These are phyloP conservation scores for Aspergillus candidus DNA, from an alignment of 2,329 filamentous ascomycete genomes.

Conservation along the genomic window DNA sequence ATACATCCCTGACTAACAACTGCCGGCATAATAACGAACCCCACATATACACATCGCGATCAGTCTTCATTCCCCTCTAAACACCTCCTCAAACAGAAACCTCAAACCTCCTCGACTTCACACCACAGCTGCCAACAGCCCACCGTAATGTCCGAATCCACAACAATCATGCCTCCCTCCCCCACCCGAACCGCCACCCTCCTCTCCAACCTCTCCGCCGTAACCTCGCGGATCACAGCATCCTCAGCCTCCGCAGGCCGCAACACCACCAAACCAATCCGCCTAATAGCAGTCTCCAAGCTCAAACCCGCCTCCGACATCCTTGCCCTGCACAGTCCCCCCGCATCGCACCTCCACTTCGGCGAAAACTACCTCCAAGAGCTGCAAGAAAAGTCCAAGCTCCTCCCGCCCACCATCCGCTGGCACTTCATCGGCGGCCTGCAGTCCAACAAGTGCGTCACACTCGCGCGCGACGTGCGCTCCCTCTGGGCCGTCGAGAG, in stretches of 20 bases:
- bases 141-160: constrained; percentile 12
- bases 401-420: constrained; percentile 66
- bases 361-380: constrained; percentile 97
- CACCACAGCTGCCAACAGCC: constrained; percentile 5
- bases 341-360: constrained; percentile 65
- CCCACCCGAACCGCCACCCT: constrained; percentile 59
- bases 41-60: too few species aligned
- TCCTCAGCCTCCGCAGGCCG: constrained; percentile 14
- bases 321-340: constrained; percentile 66
- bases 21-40: too few species aligned
- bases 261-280: constrained; percentile 29
- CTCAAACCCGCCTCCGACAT: constrained; percentile 91
- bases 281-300: constrained; percentile 92
- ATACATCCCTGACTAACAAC: too few species aligned
- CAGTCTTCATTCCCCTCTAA: too few species aligned
- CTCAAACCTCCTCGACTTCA: too few species aligned
- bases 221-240: constrained; percentile 53
- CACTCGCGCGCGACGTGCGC: constrained; percentile 71
- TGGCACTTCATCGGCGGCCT: constrained; percentile 98
- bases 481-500: constrained; percentile 91
- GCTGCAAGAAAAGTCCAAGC: constrained; percentile 72
- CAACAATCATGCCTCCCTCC: constrained; percentile 46
- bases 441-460: constrained; percentile 89
- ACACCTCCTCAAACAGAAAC: too few species aligned
- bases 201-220: constrained; percentile 55